Base-by-base conservation (phyloP, 2,329 filamentous ascomycete species). In the Penicillium sp. region DNA sequence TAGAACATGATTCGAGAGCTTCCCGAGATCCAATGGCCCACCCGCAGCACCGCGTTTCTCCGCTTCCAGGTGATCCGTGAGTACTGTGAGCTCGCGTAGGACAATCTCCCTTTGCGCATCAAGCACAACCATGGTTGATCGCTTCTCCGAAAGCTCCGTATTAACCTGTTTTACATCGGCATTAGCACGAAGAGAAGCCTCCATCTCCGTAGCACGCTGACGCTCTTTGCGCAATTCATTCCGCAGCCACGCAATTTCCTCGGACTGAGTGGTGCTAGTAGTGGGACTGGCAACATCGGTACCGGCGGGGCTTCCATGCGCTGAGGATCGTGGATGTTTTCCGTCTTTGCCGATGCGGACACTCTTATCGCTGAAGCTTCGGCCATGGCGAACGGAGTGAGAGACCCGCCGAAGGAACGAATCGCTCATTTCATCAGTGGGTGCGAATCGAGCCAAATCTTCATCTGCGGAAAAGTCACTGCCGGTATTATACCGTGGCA, bases 61-160 rank as follows among this genome's bases (percentile, higher is more conserved):
- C 35, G 79, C 79, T 59, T 90, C 84, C 13, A 95, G 80, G 59
- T 92, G 90, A 30, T 89, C 86, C 3, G 87, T 89, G 55, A 95
- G 76, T 25, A 90, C 83, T 57, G 94, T 87, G 12, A 96, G 72
- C 62, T 96, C 88, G 27, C 85, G 83, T 55, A 96, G 85, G 67
- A 95, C 90, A 62, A 96, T 89, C 65, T 96, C 90, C 34, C 88
- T 87, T 65, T 95, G 87, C 0, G 89, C 90, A 60, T 96, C 90
- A 35, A 96, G 72, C 12, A 93, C 85, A 5, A 90, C 90, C 61
- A 98, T 92, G 0, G 92, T 96, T 55, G 93, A 95, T 41, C 92
- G 77, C 70, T 96, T 96, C 65, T 96, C 89, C 23, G 85, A 75
- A 15, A 96, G 71, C 59, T 89, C 90, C 52, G 84, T 88, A 64